Evolutionary conservation across 768 basidiomycete genomes (phyloP), one percentile per base, ranked within the genome.

Genomic region (Lactarius hatsudake): DNA sequence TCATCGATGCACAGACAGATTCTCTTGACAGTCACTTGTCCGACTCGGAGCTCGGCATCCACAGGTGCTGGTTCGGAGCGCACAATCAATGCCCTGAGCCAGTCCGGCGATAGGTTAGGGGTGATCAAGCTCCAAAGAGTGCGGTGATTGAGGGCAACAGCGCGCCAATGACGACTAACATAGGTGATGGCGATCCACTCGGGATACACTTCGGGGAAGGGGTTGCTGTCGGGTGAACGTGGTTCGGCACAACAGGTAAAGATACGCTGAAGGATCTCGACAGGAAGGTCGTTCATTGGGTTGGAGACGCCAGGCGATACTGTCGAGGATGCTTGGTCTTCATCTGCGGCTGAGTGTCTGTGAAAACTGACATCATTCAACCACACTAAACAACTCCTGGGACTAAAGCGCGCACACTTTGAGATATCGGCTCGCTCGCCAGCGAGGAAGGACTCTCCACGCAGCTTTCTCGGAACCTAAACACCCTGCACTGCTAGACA

Each of bases 171-270:
- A 26, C 64, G 64, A 13, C 64, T 61, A 20, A 68, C 67, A 51
- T 68, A 61, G 20, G 67, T 68, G 43, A 68, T 56, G 10, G 38
- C 6, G 34, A 68, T 66, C 67, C 67, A 68, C n/a, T 61, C 59
- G 28, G 66, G 66, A 23, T 55, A 63, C 40, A 54, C 48, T 53
- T 38, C 51, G 23, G 23, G 48, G 42, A 45, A 59, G 32, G 57
- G 57, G 1, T 20, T 26, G 1, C 42, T 8, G 38, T 55, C 23
- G 15, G 38, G 61, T 38, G 20, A 4, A 20, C 58, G 38, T 26
- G 62, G 62, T 23, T 63, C 51, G 42, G 66, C 62, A 20, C 59
- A n/a, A 23, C 26, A 63, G 32, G 42, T 45, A 48, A 67, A 67
- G 5, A 67, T 60, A 30, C 15, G 59, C 40, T 67, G 66, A 12